Base-by-base conservation (phyloP, 176 grass and related monocot genomes). In the Pharus latifolius region DNA sequence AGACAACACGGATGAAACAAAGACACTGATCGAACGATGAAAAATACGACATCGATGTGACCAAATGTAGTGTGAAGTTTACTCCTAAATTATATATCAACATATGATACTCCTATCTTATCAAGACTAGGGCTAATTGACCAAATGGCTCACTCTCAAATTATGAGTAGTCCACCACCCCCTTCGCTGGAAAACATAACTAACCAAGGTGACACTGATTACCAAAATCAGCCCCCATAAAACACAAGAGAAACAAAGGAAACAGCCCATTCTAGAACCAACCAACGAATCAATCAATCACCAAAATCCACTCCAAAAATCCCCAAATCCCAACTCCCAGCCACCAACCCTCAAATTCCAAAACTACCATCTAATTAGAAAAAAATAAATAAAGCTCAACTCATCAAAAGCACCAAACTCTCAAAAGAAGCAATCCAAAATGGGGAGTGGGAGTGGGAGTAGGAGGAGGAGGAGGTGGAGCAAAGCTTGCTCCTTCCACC, bases 401-500 rank as follows among this genome's bases (percentile, higher is more conserved):
- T 61, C 59, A 10, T 65, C 63, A 42, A 78, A 73, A 78, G 77
- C 70, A 63, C 30, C 75, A 12, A 23, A 38, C 67, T 58, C 42
- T 45, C 75, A 45, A 68, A 74, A 79, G 37, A 35, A 56, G 51
- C 60, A 37, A 54, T 43, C 50, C 63, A 54, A 44, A 42, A 94
- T 90, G 91, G 86, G 75, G 59, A 83, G 70, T 19, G 32, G 79
- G 56, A 80, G 76, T 66, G 80, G n/a, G n/a, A n/a, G n/a, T n/a
- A n/a, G n/a, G 59, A 58, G 76, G 80, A 65, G 68, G 68, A 23
- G 54, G 63, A 31, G 63, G 72, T 45, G 44, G 23, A 31, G 45
- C 34, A 24, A n/a, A n/a, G 80, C 41, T 51, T 64, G 67, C 75
- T 45, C 35, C 33, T 56, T 63, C 38, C 15, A 44, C 45, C 47